Conservation (phyloP, 2,329 filamentous ascomycete species). For the Nemania sp. region DNA sequence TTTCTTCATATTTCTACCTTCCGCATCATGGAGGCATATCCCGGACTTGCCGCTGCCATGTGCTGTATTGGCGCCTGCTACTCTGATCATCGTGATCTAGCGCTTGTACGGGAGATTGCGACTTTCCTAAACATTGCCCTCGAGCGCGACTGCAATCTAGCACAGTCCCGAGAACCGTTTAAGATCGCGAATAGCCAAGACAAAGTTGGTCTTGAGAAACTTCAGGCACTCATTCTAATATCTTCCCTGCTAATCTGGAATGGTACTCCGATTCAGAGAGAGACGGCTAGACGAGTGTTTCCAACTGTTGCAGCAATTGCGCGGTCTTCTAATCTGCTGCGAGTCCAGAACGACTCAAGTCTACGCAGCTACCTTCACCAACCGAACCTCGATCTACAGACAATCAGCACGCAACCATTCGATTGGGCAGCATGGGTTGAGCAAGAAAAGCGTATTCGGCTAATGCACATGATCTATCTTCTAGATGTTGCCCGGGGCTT, state of each 20-base stretch:
- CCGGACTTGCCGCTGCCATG: slow-evolving; percentile 69
- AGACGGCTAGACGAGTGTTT: slow-evolving; percentile 63
- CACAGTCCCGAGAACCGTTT: slow-evolving; percentile 42
- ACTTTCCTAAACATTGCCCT: slow-evolving; percentile 63
- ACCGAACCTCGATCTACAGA: slow-evolving; percentile 50
- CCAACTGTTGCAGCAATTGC: slow-evolving; percentile 59
- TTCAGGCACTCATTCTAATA: slow-evolving; percentile 68
- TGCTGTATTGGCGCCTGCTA: slow-evolving; percentile 77
- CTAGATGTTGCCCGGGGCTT: slow-evolving; percentile 67
- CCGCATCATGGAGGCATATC: slow-evolving; percentile 65
- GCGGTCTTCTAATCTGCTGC: slow-evolving; percentile 59
- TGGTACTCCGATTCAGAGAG: slow-evolving; percentile 66
- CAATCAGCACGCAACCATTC: slow-evolving; percentile 56
- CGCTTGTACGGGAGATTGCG: slow-evolving; percentile 68
- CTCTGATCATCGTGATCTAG: slow-evolving; percentile 61
- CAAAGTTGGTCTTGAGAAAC: slow-evolving; percentile 60
- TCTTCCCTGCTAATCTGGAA: slow-evolving; percentile 70
- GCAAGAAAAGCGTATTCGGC: slow-evolving; percentile 68
- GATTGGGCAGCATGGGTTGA: slow-evolving; percentile 70
- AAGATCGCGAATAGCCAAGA: slow-evolving; percentile 45
- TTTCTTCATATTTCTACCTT: slow-evolving; percentile 74
- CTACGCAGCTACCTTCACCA: slow-evolving; percentile 65
- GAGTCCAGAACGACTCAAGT: slow-evolving; percentile 52
- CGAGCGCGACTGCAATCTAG: slow-evolving; percentile 56
- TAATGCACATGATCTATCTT: slow-evolving; percentile 67